phyloP scores from a whole-genome alignment of 805 yeast genomes.

The Cyberlindnera americana region DNA sequence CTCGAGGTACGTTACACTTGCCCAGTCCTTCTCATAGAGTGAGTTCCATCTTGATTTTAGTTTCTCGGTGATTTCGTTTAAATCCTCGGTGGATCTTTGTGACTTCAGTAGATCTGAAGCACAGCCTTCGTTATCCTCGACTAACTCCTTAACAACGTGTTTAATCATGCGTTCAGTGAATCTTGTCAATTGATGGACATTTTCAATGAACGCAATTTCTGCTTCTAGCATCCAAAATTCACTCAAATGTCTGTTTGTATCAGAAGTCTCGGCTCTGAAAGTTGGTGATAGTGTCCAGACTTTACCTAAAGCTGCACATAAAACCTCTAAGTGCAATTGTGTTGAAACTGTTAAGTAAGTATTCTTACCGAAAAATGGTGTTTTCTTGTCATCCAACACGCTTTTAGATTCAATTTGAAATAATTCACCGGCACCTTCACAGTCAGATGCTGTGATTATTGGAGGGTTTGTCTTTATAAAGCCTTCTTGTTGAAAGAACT shows the following conservation, averaged over 20 bases:
- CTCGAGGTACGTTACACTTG: conserved; percentile 65
- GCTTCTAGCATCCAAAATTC: conserved; percentile 99
- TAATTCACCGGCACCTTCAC: conserved; percentile 97
- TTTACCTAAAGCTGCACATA: conserved; percentile 67
- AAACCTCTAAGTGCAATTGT: conserved; percentile 83
- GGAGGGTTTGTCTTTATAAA: conserved; percentile 85
- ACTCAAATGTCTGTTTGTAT: conserved; percentile 85
- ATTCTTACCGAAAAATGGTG: conserved; percentile 57
- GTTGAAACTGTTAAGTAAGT: conserved; percentile 86
- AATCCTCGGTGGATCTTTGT: conserved; percentile 37
- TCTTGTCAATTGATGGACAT: conserved; percentile 55
- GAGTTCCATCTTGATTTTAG: conserved; percentile 52
- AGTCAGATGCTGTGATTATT: conserved; percentile 80
- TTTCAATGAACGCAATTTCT: conserved; percentile 66
- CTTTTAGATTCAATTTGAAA: conserved; percentile 50
- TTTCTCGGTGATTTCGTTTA: conserved; percentile 31
- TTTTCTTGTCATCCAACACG: conserved; percentile 13
- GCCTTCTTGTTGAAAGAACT: conserved; percentile 49
- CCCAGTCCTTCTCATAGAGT: conserved; percentile 54
- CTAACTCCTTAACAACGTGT: conserved; percentile 36
- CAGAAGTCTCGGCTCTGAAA: conserved; percentile 89
- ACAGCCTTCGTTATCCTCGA: conserved; percentile 25
- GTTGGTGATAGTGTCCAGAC: conserved; percentile 92
- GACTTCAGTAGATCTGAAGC: conserved; percentile 27
- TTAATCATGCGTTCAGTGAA: conserved; percentile 73